Evolutionary conservation across 257 asterid species (phyloP).

Genomic region (Fraxinus pennsylvanica): DNA sequence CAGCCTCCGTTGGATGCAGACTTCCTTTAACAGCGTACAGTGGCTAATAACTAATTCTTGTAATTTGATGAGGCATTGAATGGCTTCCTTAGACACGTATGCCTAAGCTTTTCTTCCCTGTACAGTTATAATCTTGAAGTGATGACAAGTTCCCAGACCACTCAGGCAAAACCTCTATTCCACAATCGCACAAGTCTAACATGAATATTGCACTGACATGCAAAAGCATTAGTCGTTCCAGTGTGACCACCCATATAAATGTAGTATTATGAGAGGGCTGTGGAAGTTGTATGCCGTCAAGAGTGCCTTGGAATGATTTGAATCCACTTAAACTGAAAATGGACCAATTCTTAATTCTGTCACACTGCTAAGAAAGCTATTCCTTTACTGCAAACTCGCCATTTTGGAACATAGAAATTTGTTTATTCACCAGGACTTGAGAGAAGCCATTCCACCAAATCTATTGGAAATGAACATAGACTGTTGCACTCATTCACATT

Average conservation of each 20-base stretch:
- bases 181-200: constrained; percentile 1
- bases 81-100: constrained; percentile 17
- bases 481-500: background rate
- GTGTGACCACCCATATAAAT: background rate
- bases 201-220: background rate
- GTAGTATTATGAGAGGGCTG: background rate
- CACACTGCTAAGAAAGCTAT: background rate
- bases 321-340: constrained; percentile 1
- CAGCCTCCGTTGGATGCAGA: background rate
- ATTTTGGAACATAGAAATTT: background rate
- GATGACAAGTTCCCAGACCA: constrained; percentile 6
- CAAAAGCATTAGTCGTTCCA: constrained; percentile 10
- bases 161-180: constrained; percentile 16
- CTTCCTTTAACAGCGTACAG: constrained; percentile 1
- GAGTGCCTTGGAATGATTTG: background rate
- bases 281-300: background rate
- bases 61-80: constrained; percentile 14
- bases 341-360: constrained; percentile 11
- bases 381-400: background rate
- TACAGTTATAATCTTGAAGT: background rate
- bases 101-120: background rate
- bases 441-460: background rate
- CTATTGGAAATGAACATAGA: constrained; percentile 12
- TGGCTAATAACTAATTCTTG: background rate
- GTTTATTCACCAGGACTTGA: background rate